Base-by-base conservation (phyloP, 148 eudicot species). In the Diospyros kaki region DNA sequence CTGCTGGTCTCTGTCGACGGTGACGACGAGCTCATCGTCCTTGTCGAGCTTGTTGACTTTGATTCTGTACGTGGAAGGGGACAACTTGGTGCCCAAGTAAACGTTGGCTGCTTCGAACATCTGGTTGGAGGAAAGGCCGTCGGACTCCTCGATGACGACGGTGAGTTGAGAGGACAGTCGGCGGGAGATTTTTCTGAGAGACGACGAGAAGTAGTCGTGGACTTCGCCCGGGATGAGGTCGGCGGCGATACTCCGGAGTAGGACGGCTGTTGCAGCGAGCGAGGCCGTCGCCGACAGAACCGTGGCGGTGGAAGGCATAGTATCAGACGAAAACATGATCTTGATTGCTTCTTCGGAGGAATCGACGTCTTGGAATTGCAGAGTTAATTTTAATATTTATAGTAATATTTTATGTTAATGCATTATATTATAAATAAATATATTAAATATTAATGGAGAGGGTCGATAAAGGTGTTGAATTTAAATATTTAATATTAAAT, bases 261-360 rank as follows among this genome's bases (percentile, higher is more conserved):
- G 77, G 55, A 86, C 59, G 63, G 79, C 82, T 40, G 90, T 60
- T 77, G 91, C 84, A 40, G 91, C 77, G 63, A 86, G n/a, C 0
- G 95, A 72, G 9, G 89, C 83, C 17, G 83, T 80, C 40, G 93
- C 53, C 56, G 95, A 75, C 28, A 93, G 64, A 6, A 87, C n/a
- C 55, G 86, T 56, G 63, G 76, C 61, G 66, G 84, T 13, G 12
- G 87, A 39, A 0, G 84, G 90, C 5, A 84, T 42, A 13, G 76
- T 18, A 18, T 70, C 79, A 56, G 3, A 60, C 9, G 79, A 72
- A 43, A 78, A 41, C 65, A 53, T 7, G 45, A 70, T 8, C 17
- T 4, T 14, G 72, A 39, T 70, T 15, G 5, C 64, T 58, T 58
- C 28, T 5, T 48, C 14, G 9, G 12, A 8, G 28, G 28, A 28